phyloP scores from a whole-genome alignment of 2,329 filamentous ascomycete species.

The Cordyceps militaris region DNA sequence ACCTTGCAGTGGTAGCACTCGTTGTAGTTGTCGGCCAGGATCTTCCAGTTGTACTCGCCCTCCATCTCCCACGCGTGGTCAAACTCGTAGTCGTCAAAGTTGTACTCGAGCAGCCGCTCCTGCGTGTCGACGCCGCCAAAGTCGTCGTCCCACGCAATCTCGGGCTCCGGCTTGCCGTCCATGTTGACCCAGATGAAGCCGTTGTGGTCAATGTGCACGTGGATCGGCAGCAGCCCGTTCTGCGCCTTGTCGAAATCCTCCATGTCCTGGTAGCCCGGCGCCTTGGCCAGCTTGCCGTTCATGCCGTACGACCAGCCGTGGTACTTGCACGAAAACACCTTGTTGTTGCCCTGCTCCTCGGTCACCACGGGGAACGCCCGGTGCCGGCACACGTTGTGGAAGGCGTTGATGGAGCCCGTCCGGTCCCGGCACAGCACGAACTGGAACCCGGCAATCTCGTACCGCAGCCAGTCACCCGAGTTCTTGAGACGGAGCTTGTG shows the following conservation, averaged over 20 bases:
- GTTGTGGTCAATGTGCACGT: conserved; percentile 39
- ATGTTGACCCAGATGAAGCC: conserved; percentile 53
- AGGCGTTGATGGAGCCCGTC: conserved; percentile 41
- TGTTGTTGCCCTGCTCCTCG: conserved; percentile 38
- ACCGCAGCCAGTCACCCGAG: conserved; percentile 45
- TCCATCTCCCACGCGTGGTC: conserved; percentile 53
- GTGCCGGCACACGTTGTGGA: conserved; percentile 54
- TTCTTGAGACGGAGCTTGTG: conserved; percentile 40
- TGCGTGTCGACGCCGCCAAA: conserved; percentile 42
- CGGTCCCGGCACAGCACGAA: conserved; percentile 42
- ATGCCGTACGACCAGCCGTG: conserved; percentile 54
- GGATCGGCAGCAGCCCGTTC: conserved; percentile 45
- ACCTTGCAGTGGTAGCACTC: conserved; percentile 58
- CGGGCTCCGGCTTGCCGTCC: conserved; percentile 37
- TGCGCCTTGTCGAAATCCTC: conserved; percentile 44
- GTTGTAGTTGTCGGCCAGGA: conserved; percentile 57
- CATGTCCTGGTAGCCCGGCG: conserved; percentile 46
- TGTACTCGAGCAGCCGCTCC: conserved; percentile 35
- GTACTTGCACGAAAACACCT: conserved; percentile 48
- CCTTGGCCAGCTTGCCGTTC: conserved; percentile 47
- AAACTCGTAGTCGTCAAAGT: conserved; percentile 48
- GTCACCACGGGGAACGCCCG: conserved; percentile 48
- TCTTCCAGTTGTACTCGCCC: conserved; percentile 54
- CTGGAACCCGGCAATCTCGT: conserved; percentile 43
- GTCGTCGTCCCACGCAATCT: conserved; percentile 45